phyloP scores from a whole-genome alignment of 1,139 yeast genomes.

The Pichia sp. region DNA sequence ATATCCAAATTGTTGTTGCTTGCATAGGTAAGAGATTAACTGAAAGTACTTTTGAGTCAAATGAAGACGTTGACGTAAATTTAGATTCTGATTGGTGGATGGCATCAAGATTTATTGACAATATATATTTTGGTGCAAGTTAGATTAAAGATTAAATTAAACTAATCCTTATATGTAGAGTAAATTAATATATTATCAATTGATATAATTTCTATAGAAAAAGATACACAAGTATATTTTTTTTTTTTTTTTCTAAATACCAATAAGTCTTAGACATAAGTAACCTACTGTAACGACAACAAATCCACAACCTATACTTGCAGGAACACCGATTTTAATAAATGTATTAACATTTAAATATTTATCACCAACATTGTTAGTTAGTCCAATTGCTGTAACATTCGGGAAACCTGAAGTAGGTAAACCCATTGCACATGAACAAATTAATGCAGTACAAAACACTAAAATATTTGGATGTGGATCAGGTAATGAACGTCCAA shows the following conservation, averaged over 20 bases:
- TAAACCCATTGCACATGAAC: constrained; percentile 91
- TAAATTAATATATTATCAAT: too few relatives aligned
- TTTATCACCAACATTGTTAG: constrained; percentile 83
- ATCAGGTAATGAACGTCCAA: constrained; percentile 66
- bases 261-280: constrained; percentile 47
- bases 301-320: constrained; percentile 64
- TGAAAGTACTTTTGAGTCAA: not conserved
- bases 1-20: constrained; percentile 64
- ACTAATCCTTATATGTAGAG: too few relatives aligned
- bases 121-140: constrained; percentile 71
- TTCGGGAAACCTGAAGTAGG: constrained; percentile 97
- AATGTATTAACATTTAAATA: constrained; percentile 78
- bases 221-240: too few relatives aligned
- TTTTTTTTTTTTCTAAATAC: constrained; percentile 14
- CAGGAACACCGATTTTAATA: constrained; percentile 82
- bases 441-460: constrained; percentile 76
- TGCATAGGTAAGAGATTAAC: constrained; percentile 31
- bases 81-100: constrained; percentile 52
- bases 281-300: constrained; percentile 77
- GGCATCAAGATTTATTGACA: constrained; percentile 66
- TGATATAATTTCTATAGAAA: too few relatives aligned
- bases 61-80: constrained; percentile 27
- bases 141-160: not conserved
- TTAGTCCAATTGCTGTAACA: constrained; percentile 88
- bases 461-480: constrained; percentile 71